A percentile compares a stretch with the other conserved stretches of the same genome.
Conservation (phyloP, 129 eudicot genomes). For the Glebionis coronaria region DNA sequence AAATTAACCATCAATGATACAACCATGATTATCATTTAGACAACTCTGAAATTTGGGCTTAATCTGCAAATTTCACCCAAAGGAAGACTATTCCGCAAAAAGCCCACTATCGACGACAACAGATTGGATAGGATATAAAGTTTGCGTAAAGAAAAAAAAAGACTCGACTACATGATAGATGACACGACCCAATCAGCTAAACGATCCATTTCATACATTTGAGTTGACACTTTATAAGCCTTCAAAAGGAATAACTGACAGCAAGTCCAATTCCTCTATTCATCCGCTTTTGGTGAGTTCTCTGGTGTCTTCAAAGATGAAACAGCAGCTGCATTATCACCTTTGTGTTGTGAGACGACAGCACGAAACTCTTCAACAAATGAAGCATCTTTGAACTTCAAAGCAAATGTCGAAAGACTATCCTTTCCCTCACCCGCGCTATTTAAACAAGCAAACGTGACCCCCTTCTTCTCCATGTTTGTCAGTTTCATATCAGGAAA, state of each 20-base stretch:
- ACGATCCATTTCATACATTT: neutral
- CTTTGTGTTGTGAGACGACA: constrained; percentile 57
- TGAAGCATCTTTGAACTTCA: constrained; percentile 75
- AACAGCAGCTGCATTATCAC: constrained; percentile 21
- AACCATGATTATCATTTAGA: constrained; percentile 5
- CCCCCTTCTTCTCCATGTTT: constrained; percentile 83
- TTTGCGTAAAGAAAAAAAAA: constrained; percentile 6
- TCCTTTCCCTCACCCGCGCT: constrained; percentile 61
- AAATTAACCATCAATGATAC: neutral
- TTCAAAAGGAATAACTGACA: neutral
- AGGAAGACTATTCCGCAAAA: constrained; percentile 15
- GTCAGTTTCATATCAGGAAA: constrained; percentile 92
- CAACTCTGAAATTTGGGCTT: constrained; percentile 11
- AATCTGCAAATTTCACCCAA: constrained; percentile 16
- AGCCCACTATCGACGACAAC: constrained; percentile 2
- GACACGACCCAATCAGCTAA: constrained; percentile 9
- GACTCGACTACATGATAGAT: constrained; percentile 8
- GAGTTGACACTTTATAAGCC: constrained; percentile 8
- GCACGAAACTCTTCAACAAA: constrained; percentile 60
- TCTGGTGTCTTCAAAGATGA: constrained; percentile 60
- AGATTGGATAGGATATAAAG: constrained; percentile 17
- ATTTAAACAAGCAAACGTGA: constrained; percentile 88
- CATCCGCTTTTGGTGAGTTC: constrained; percentile 57
- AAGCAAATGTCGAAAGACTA: constrained; percentile 72
- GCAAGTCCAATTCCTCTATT: neutral